These are phyloP conservation scores for Capsella rubella DNA, from an alignment of 441 rosid species.

Conservation along the genomic window DNA sequence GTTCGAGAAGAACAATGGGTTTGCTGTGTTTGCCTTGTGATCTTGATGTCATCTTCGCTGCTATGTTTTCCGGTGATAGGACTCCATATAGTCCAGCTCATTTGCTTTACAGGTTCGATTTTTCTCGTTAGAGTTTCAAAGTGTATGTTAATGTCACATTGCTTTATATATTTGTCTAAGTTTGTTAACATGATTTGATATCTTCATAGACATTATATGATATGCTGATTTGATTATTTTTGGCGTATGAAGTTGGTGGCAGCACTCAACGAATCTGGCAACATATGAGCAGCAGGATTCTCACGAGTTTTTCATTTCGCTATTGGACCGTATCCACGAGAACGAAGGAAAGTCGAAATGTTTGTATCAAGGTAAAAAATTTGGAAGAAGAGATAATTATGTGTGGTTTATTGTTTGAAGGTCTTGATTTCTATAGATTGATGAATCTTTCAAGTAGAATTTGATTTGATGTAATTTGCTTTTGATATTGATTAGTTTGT, in stretches of 20 bases:
- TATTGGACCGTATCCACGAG: conserved; percentile 83
- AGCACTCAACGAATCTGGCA: conserved; percentile 78
- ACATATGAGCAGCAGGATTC: conserved; percentile 90
- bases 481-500: conserved; percentile 36
- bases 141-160: conserved; percentile 27
- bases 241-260: conserved; percentile 82
- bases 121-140: conserved; percentile 16
- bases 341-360: conserved; percentile 60
- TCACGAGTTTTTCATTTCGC: conserved; percentile 87
- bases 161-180: conserved; percentile 21
- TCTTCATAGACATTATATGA: conserved; percentile 30
- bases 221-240: conserved; percentile 44
- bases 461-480: not conserved
- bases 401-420: not conserved
- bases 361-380: conserved; percentile 58
- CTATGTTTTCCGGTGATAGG: conserved; percentile 78
- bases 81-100: conserved; percentile 85
- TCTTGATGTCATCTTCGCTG: conserved; percentile 61
- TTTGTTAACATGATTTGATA: not conserved
- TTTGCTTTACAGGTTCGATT: conserved; percentile 79
- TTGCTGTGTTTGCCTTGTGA: conserved; percentile 78
- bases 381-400: not conserved
- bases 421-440: conserved; percentile 1
- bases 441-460: not conserved
- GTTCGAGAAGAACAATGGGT: conserved; percentile 57